Evolutionary conservation across 2,329 filamentous ascomycete species (phyloP), one percentile per base, ranked within the genome.

Genomic region (Hansfordia pulvinata): DNA sequence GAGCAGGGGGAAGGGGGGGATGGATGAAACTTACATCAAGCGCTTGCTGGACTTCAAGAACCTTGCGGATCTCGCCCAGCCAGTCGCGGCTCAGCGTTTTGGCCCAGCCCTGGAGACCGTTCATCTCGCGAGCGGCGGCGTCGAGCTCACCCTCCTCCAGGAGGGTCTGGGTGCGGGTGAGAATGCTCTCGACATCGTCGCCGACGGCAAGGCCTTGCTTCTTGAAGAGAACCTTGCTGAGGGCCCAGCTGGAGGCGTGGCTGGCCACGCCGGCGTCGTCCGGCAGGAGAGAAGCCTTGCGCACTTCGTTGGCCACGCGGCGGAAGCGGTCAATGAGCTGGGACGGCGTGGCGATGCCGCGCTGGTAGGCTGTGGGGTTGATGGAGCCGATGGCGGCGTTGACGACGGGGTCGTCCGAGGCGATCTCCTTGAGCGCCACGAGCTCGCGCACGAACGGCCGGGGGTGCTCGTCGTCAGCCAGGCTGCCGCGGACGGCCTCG

Each of bases 241-340:
- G 63, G 24, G 92, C 65, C 52, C 83, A 78, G 51, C 81, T 90
- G 22, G 85, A 88, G 3, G 88, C 85, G 52, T 98, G 90, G 44
- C 81, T 90, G 12, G 90, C 88, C 15, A 98, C 81, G 39, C 90
- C 90, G 0, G 90, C 90, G 44, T 94, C 80, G 37, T 93, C 86
- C 10, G 90, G 90, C 10, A 98, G 66, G 26, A 98, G 68, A 23
- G 80, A 79, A 12, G 90, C 90, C 64, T 98, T 98, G 50, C 90
- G 75, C 20, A 98, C 90, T 58, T 98, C 90, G 30, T 63, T 61
- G 3, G 90, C 83, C 10, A 98, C 90, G 26, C 85, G 80, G 22
- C 90, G 77, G 76, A 98, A 98, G 35, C 90, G 78, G 56, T 98
- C 90, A 39, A 96, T 81, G 18, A 98, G 72, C 52, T 92, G 82